Conservation (phyloP, 164 flowering plant species). For the Taxillus chinensis region DNA sequence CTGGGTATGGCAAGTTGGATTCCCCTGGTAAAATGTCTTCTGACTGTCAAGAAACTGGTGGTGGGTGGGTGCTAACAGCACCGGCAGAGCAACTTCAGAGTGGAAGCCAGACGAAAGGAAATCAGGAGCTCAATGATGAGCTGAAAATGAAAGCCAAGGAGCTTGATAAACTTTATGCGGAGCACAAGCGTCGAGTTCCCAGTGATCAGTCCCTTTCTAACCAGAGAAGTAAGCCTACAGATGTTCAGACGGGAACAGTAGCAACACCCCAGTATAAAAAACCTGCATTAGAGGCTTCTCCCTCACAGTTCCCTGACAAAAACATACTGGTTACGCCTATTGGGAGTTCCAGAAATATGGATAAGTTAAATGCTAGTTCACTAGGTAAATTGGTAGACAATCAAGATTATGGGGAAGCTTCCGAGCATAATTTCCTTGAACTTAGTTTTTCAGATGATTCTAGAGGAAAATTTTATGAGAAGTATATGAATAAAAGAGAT, state of each 20-base stretch:
- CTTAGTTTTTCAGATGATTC: slow-evolving; percentile 49
- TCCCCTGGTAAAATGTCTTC: slow-evolving; percentile 16
- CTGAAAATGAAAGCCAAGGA: slow-evolving; percentile 88
- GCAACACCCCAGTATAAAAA: slow-evolving; percentile 21
- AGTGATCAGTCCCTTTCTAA: slow-evolving; percentile 53
- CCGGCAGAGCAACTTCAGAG: slow-evolving; percentile 53
- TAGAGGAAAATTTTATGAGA: slow-evolving; percentile 70
- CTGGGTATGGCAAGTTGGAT: slow-evolving; percentile 19
- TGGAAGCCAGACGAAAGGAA: slow-evolving; percentile 61
- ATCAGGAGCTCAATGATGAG: slow-evolving; percentile 83
- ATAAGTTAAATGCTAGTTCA: slow-evolving; percentile 25
- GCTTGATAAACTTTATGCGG: slow-evolving; percentile 94
- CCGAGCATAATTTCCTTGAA: slow-evolving; percentile 33
- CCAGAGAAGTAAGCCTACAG: slow-evolving; percentile 45
- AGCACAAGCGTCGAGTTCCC: slow-evolving; percentile 80
- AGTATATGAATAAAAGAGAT: slow-evolving; percentile 80
- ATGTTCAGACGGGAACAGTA: slow-evolving; percentile 28
- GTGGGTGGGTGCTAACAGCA: slow-evolving; percentile 10
- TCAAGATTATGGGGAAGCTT: slow-evolving; percentile 19
- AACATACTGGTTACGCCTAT: slow-evolving; percentile 16
- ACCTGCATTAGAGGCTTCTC: slow-evolving; percentile 22
- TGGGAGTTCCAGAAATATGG: slow-evolving; percentile 20
- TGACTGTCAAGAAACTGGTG: slow-evolving; percentile 26
- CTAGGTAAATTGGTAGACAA: slow-evolving; percentile 23
- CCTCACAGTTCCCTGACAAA: slow-evolving; percentile 22